Evolutionary conservation across 106 monocot species (phyloP), one percentile per base, ranked within the genome.

Genomic region (Agapanthus africanus): DNA sequence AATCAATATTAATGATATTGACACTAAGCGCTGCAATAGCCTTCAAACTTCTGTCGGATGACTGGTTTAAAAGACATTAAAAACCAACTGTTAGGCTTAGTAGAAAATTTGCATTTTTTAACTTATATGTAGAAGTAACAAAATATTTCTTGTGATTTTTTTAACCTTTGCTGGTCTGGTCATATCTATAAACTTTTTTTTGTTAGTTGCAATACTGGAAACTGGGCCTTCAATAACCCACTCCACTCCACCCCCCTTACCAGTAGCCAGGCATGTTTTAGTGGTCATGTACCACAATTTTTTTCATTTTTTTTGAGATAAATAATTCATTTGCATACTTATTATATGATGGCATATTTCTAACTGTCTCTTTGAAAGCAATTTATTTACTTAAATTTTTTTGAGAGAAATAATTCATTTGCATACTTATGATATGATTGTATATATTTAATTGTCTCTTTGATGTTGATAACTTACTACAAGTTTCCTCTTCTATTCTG

Each of bases 381-480:
- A n/a, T n/a, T n/a, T n/a, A n/a, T n/a, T n/a, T n/a, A n/a, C n/a
- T n/a, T n/a, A n/a, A n/a, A n/a, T n/a, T n/a, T n/a, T n/a, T n/a
- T n/a, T n/a, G n/a, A n/a, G n/a, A n/a, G n/a, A n/a, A n/a, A 62
- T 36, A 33, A 4, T 27, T 57, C 4, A 11, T 13, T 26, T 62
- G n/a, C 34, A 10, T 35, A 36, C 4, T 59, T n/a, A 19, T 35
- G 19, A n/a, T n/a, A n/a, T 30, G 19, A 32, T 15, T 32, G 59
- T 18, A 63, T n/a, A n/a, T 63, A 36, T 0, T 59, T 59, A 13
- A 19, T 63, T 63, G 37, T 63, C 37, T 63, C 59, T 59, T 22
- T 7, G 25, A 25, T 54, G 52, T 54, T 11, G 7, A 5, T 33
- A n/a, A 59, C 2, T 59, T 59, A 31, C n/a, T n/a, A n/a, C n/a